Percentiles rank a stretch among this genome's conserved stretches.
These are phyloP conservation scores for Agrocybe praecox DNA, from an alignment of 768 basidiomycete species.

Conservation along the genomic window DNA sequence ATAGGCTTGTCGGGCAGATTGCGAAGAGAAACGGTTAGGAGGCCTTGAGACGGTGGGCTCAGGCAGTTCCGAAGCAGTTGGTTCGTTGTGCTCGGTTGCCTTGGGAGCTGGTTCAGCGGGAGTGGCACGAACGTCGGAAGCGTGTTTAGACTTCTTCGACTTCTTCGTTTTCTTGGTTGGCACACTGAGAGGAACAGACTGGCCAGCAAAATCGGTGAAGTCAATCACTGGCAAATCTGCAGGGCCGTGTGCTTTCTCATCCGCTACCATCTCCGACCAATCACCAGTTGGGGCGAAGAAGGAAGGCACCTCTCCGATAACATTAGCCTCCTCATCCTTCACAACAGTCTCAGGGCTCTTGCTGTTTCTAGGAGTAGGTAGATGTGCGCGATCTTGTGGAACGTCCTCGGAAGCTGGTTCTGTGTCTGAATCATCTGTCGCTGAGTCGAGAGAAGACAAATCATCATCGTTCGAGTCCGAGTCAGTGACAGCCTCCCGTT, in stretches of 20 bases:
- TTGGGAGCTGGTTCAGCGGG: conserved; percentile 21
- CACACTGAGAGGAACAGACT: conserved; percentile 30
- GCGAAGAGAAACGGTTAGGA: conserved; percentile 19
- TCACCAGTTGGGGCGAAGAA: conserved; percentile 59
- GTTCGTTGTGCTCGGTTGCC: conserved; percentile 1
- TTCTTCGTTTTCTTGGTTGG: conserved; percentile 46
- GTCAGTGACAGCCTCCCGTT: conserved; percentile 71
- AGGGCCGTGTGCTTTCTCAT: conserved; percentile 64
- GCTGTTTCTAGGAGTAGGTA: conserved; percentile 70
- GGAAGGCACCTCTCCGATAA: conserved; percentile 37
- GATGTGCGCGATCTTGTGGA: conserved; percentile 49
- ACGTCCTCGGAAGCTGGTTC: conserved; percentile 71
- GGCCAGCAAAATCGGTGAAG: conserved; percentile 64
- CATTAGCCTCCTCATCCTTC: conserved; percentile 27
- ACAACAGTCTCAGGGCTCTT: conserved; percentile 52
- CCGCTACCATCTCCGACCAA: conserved; percentile 89
- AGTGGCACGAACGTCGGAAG: conserved; percentile 30
- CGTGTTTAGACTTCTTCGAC: conserved; percentile 35
- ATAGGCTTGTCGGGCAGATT: conserved; percentile 78
- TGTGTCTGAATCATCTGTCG: conserved; percentile 67
- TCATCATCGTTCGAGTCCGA: conserved; percentile 67
- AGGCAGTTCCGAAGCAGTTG: conserved; percentile 17
- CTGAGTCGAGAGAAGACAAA: conserved; percentile 57
- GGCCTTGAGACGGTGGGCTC: conserved; percentile 19
- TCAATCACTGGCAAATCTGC: conserved; percentile 79